Base-by-base conservation (phyloP, 2,329 filamentous ascomycete genomes). In the Arachnomyces sp. region DNA sequence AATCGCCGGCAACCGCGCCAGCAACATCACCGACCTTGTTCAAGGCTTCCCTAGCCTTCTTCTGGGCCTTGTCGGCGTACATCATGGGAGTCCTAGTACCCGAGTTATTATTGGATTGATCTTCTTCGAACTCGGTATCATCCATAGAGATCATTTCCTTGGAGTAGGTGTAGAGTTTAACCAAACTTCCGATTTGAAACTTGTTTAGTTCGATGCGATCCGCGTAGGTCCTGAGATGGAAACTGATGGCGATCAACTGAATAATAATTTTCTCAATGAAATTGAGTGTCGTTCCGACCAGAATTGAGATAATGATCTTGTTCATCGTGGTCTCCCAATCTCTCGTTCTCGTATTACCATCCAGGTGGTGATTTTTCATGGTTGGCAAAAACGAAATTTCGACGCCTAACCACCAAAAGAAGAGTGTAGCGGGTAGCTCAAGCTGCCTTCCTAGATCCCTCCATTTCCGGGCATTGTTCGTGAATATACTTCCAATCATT, bases 181-280 rank as follows among this genome's bases (percentile, higher is more conserved):
- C 72, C 50, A 83, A 59, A 50, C 74, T 78, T 8, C 73, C 78
- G 43, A 95, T 88, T 55, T 93, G 85, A 48, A 89, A 87, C 59
- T 94, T 94, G 70, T 95, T 94, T 61, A 90, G 74, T 46, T 92
- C 86, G 52, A 95, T 95, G 12, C 90, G 75, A 52, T 90, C 86
- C 16, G 86, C 81, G 55, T 96, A 96, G 0, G 90, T 95, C 33
- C 90, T 78, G 43, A 86, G 72, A 60, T 96, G 90, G 63, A 96
- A 96, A 46, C 84, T 88, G 43, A 89, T 89, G 25, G 90, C 89
- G 51, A 96, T 94, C 65, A 94, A 82, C 57, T 95, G 89, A 40
- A 95, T 94, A 50, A 94, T 76, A 44, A 95, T 84, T 69, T 95
- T 96, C 62, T 95, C 89, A 38, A 83, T 72, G 44, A 92, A 83